Conservation (phyloP, 768 basidiomycete genomes). For the Cytidiella melzeri region DNA sequence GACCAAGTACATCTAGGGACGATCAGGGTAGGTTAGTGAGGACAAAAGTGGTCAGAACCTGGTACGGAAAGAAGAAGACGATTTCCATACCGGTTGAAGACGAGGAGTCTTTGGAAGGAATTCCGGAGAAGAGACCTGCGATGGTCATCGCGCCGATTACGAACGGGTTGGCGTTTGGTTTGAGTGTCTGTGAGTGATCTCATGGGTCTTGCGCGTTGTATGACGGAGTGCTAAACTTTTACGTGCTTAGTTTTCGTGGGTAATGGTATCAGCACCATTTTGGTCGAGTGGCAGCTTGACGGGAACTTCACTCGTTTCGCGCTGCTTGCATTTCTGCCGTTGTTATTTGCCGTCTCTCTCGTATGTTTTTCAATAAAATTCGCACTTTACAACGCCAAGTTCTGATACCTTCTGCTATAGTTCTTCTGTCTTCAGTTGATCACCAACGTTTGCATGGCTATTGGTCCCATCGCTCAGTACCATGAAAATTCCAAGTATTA, state of each 20-base stretch:
- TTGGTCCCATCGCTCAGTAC: slow-evolving; percentile 51
- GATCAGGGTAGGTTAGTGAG: slow-evolving; percentile 4
- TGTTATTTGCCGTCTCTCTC: slow-evolving; percentile 43
- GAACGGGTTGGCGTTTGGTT: slow-evolving; percentile 29
- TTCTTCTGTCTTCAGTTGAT: slow-evolving; percentile 39
- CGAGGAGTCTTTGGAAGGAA: slow-evolving; percentile 16
- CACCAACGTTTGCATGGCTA: slow-evolving; percentile 33
- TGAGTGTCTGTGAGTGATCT: slow-evolving; percentile 26
- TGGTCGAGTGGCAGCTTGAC: slow-evolving; percentile 50
- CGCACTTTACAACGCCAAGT: too few relatives aligned
- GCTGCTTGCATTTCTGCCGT: slow-evolving; percentile 35
- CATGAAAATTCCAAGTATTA: slow-evolving; percentile 48
- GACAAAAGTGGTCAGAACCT: slow-evolving; percentile 32
- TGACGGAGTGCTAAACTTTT: not conserved
- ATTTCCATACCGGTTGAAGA: slow-evolving; percentile 29
- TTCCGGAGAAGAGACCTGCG: slow-evolving; percentile 24
- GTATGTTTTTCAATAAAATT: too few relatives aligned
- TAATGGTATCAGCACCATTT: slow-evolving; percentile 53
- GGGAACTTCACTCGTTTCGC: slow-evolving; percentile 36
- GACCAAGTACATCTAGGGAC: not conserved
- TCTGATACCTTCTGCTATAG: slow-evolving; percentile 7
- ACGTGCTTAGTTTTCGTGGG: slow-evolving; percentile 48
- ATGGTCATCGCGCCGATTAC: slow-evolving; percentile 32
- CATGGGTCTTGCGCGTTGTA: not conserved
- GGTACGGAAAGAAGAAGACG: slow-evolving; percentile 53